Conservation (phyloP, 495 filamentous ascomycete genomes). For the Aeminium ludgeri region DNA sequence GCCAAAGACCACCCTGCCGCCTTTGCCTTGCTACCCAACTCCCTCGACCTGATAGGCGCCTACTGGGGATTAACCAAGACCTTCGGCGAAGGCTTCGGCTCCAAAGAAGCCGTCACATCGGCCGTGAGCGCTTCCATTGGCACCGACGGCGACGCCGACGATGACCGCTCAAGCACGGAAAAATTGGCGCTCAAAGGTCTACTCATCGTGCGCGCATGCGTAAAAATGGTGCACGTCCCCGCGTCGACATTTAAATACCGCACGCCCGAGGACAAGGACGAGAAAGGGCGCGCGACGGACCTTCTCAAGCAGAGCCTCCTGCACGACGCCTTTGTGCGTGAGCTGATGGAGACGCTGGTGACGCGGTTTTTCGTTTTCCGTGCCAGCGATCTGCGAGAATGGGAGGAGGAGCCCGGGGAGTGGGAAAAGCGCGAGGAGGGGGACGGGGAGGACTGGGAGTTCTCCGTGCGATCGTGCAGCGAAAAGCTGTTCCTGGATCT, state of each 20-base stretch:
- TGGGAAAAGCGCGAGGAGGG: conserved; percentile 80
- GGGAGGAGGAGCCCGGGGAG: conserved; percentile 82
- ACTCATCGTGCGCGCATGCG: conserved; percentile 63
- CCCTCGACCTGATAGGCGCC: conserved; percentile 50
- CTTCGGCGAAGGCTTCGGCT: conserved; percentile 54
- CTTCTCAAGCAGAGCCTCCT: conserved; percentile 55
- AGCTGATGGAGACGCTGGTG: conserved; percentile 68
- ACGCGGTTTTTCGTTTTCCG: conserved; percentile 79
- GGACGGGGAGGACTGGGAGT: conserved; percentile 66
- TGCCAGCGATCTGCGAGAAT: conserved; percentile 66
- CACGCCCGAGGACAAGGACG: conserved; percentile 48
- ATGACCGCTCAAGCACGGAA: conserved; percentile 46
- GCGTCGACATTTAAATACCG: conserved; percentile 67
- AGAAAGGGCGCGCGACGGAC: conserved; percentile 45
- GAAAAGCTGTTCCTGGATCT: conserved; percentile 90
- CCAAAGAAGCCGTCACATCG: conserved; percentile 24
- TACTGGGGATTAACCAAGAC: conserved; percentile 71
- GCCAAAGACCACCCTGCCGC: conserved; percentile 53
- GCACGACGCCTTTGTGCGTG: conserved; percentile 51
- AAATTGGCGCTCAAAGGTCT: conserved; percentile 65
- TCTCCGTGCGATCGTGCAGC: conserved; percentile 72
- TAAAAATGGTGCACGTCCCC: conserved; percentile 68
- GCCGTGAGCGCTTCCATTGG: conserved; percentile 25
- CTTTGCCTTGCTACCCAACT: conserved; percentile 65
- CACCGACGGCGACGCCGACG: conserved; percentile 36